phyloP scores from a whole-genome alignment of 805 yeast species.

The Ogataea thermomethanolica region DNA sequence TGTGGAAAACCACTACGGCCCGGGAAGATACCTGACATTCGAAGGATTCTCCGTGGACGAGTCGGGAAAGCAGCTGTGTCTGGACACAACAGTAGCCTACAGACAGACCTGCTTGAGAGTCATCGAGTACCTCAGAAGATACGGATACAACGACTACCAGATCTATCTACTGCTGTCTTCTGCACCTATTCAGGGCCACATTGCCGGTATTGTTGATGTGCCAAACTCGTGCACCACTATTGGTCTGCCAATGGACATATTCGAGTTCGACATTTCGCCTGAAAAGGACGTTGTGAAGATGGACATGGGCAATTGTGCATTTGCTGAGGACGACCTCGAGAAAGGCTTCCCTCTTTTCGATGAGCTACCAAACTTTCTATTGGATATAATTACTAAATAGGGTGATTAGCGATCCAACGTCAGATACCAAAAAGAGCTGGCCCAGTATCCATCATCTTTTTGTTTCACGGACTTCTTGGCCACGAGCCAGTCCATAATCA shows the following conservation, averaged over 20 bases:
- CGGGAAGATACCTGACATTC: conserved; percentile 47
- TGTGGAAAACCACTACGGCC: conserved; percentile 46
- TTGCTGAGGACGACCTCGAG: conserved; percentile 24
- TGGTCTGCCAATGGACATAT: conserved; percentile 50
- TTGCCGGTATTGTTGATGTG: conserved; percentile 50
- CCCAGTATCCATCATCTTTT: conserved; percentile 40
- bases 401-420: conserved; percentile 9
- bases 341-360: conserved; percentile 19
- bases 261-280: conserved; percentile 46
- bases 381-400: conserved; percentile 17
- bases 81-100: conserved; percentile 49
- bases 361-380: conserved; percentile 20
- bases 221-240: conserved; percentile 52
- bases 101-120: conserved; percentile 47
- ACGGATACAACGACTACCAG: conserved; percentile 50
- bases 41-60: conserved; percentile 54
- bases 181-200: conserved; percentile 51
- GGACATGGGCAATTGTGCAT: conserved; percentile 41
- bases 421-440: conserved; percentile 42
- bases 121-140: conserved; percentile 47
- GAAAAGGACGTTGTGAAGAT: conserved; percentile 28
- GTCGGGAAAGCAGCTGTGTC: conserved; percentile 41
- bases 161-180: conserved; percentile 41
- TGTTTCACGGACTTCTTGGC: conserved; percentile 38
- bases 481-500: conserved; percentile 44